Evolutionary conservation across 768 basidiomycete genomes (phyloP).

Genomic region (Dioszegia crocea): DNA sequence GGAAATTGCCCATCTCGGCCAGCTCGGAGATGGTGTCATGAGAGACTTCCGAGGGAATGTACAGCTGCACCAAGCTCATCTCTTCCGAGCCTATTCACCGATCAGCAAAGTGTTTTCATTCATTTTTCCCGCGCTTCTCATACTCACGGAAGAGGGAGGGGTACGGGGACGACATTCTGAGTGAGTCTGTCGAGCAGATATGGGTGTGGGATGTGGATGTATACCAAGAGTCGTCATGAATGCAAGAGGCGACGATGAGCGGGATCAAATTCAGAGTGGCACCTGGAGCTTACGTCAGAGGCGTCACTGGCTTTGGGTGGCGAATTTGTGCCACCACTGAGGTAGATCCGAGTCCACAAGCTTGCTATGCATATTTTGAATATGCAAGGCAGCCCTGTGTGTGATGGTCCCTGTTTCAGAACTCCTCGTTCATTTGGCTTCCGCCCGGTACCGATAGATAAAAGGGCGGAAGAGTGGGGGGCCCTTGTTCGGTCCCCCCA

Average conservation of each 20-base stretch:
- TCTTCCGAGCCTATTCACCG: constrained; percentile 75
- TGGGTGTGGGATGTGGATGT: neutral
- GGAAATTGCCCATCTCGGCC: constrained; percentile 89
- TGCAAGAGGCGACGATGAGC: too few species aligned
- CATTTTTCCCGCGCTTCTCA: neutral
- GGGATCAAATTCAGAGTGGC: too few species aligned
- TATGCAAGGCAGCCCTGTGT: too few species aligned
- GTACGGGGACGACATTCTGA: constrained; percentile 69
- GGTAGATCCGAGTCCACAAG: too few species aligned
- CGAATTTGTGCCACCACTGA: neutral
- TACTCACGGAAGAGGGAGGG: constrained; percentile 79
- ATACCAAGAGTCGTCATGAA: too few species aligned
- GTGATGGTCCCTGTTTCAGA: too few species aligned
- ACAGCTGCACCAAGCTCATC: constrained; percentile 97
- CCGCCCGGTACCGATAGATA: neutral
- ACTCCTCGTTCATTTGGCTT: neutral
- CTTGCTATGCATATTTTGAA: too few species aligned
- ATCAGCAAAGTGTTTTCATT: neutral
- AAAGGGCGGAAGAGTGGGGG: too few species aligned
- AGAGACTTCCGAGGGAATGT: constrained; percentile 93
- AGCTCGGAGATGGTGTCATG: constrained; percentile 95
- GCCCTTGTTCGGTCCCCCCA: too few species aligned
- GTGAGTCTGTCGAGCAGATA: neutral
- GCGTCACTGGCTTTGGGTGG: neutral
- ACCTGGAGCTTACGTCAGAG: too few species aligned